Evolutionary conservation across 2,329 filamentous ascomycete species (phyloP), one percentile per base, ranked within the genome.

Genomic region (Fusarium torreyae): DNA sequence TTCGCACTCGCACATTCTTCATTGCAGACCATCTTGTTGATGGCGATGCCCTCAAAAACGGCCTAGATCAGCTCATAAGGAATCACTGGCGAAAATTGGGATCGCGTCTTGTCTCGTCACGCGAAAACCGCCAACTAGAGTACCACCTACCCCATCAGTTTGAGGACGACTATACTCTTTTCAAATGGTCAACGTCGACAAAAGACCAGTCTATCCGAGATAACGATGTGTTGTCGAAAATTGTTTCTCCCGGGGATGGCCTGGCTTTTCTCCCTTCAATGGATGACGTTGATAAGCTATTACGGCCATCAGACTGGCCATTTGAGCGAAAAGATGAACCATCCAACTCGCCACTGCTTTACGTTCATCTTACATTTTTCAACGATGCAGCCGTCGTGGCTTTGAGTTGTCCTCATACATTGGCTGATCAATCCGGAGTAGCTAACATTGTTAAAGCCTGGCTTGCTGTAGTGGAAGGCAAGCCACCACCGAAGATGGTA

Each of bases 1-100:
- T 67, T 2, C 64, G 61, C 5, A 56, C 51, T 2, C 36, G 61
- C 10, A 56, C 57, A 2, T 66, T 67, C n/a, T 66, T 67, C 6
- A 44, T 67, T 11, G 20, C 38, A 3, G 24, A 34, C 8, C 36
- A 54, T 13, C 45, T 36, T 3, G 31, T 67, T 14, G 57, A 67
- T 5, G 49, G 34, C 2, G 45, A 53, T 1, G 13, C 26, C 1
- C 36, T 67, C 1, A 49, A 39, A 2, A 7, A 13, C 0, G 42
- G 46, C 2, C 45, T 67, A 1, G 46, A 67, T n/a, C 14, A 31
- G 2, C 39, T 67, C 1, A 57, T 66, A 9, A 24, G 45, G 6
- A n/a, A 57, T 6, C 33, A 61, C 13, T 65, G 56, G 40, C 17
- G 38, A 5, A 65, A 66, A 1, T 4, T 67, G 9, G 60, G 63